Base-by-base conservation (phyloP, 169 alveolate species). In the Plasmodium ovale region DNA sequence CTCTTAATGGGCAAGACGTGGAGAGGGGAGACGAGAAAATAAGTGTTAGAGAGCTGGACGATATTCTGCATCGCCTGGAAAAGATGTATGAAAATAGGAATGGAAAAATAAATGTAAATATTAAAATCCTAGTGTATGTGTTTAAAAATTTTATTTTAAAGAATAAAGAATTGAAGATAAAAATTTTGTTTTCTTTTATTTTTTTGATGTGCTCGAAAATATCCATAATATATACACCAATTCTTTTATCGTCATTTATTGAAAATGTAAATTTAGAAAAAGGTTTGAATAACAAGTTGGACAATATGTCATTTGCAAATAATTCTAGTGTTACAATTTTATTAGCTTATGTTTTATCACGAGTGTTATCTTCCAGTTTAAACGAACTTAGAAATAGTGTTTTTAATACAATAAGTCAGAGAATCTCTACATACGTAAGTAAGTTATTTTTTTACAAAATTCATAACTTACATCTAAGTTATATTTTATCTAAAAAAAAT, bases 321-420 rank as follows among this genome's bases (percentile, higher is more conserved):
- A 70, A 85, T 2, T 27, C 87, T 4, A 68, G 91, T 68, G 37
- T 85, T 19, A 37, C 27, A 7, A 23, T 85, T n/a, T 71, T 85
- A 54, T 23, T 62, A 25, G 39, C 91, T 12, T 85, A 85, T 69
- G 68, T 85, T 6, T 35, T 85, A 6, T 85, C 91, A 19, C 87
- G 91, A 14, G 27, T 85, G 21, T 60, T 85, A 56, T 68, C 87
- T n/a, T 85, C 91, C 1, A 56, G 71, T 10, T 79, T 94, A 77
- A 92, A 87, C 25, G 96, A 94, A 72, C 53, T 92, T 49, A 92
- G 96, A 82, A 94, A 94, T 56, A 87, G 94, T 27, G 74, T 94
- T 56, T 94, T 94, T 69, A 92, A 88, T 89, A 89, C 92, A 23
- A 94, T 94, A 23, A 94, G 92, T 73, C 95, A 94, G 59, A 59